Percentiles rank a stretch among this genome's conserved stretches.
phyloP scores from a whole-genome alignment of 2,329 filamentous ascomycete genomes.

The Monilinia vaccinii-corymbosi region DNA sequence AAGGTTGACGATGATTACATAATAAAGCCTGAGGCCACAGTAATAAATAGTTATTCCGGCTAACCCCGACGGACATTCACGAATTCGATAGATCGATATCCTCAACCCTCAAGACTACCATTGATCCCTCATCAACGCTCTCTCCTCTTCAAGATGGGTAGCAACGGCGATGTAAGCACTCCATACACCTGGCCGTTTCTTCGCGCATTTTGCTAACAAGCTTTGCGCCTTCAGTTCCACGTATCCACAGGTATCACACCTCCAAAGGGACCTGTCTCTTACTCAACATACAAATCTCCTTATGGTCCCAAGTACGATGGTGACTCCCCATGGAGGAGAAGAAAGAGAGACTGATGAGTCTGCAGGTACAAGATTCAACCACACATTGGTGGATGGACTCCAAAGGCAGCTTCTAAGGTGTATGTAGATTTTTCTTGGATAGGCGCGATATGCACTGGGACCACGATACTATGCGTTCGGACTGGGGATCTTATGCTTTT shows the following conservation, averaged over 20 bases:
- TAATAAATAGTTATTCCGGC: constrained; percentile 5
- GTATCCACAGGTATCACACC: constrained; percentile 17
- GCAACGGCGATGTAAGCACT: constrained; percentile 2
- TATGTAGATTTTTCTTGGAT: constrained; percentile 30
- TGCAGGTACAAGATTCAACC: constrained; percentile 50
- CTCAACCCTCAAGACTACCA: constrained; percentile 2
- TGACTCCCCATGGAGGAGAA: background rate
- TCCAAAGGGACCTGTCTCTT: constrained; percentile 10
- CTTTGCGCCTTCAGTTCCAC: constrained; percentile 14
- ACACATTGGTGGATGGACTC: constrained; percentile 44
- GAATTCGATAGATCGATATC: too few species aligned
- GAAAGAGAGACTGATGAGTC: constrained; percentile 13
- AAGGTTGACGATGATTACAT: background rate
- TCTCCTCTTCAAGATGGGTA: constrained; percentile 4
- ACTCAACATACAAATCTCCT: constrained; percentile 46
- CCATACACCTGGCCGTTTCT: background rate
- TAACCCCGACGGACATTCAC: constrained; percentile 8
- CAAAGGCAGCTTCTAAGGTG: constrained; percentile 39
- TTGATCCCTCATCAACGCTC: background rate
- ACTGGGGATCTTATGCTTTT: background rate
- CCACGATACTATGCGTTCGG: background rate
- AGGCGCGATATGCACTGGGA: background rate
- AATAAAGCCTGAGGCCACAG: background rate
- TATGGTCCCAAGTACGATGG: constrained; percentile 55
- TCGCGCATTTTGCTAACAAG: background rate